phyloP scores from a whole-genome alignment of 176 grass and related monocot genomes.

The maize (Zea mays) region Zm-B73-REFERENCE-NAM-5.0 NC_050096.1:85506001-85506500 shows the following conservation, averaged over 20 bases:
- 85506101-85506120: background rate
- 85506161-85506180: background rate
- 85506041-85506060: background rate
- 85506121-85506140: background rate
- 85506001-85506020: background rate
- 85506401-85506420: background rate
- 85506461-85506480: too few relatives aligned
- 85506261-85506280: background rate
- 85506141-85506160: background rate
- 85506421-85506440: background rate
- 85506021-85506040: background rate
- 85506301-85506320: conserved; percentile 1
- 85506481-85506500: too few relatives aligned
- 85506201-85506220: conserved; percentile 1
- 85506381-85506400: background rate
- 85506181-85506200: background rate
- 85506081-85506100: too few relatives aligned
- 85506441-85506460: too few relatives aligned
- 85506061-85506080: background rate
- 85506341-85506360: background rate
- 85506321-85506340: background rate
- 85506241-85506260: background rate
- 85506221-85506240: background rate
- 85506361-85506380: background rate
- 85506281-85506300: too few relatives aligned